Base-by-base conservation (phyloP, 805 yeast species). In the Barnettozyma californica region DNA sequence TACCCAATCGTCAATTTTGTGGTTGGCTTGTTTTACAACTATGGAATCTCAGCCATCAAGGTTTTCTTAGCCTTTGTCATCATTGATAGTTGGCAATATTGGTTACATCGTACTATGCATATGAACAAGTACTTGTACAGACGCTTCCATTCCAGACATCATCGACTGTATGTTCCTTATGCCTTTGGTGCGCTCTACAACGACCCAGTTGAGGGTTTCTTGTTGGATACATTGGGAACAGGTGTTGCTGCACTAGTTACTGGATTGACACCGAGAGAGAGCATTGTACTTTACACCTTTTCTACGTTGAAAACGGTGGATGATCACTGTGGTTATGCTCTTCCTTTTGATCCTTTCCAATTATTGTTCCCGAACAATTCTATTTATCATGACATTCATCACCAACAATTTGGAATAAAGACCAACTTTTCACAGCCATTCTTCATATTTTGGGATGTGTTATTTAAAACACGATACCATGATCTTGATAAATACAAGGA, bases 261-360 rank as follows among this genome's bases (percentile, higher is more conserved):
- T 1, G 73, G 76, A 2, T 71, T 94, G 53, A 70, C 86, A 3
- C 86, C 89, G 43, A 80, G 96, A 49, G 98, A 94, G 68, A 71
- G 84, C 45, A 70, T 86, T 20, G 55, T 85, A 11, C 70, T 94
- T 47, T 94, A 75, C 68, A 81, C 92, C 2, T 88, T 94, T 65
- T 87, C 97, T 14, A 94, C 99, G 2, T 68, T 94, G 78, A 94
- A 94, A 68, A 94, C 99, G 1, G 96, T 94, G 44, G 98, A 94
- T 65, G 99, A 94, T 66, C 99, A 94, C 68, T 94, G 98, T 67
- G 99, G 99, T n/a, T 94, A 92, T 67, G 81, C 91, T 26, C 73
- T 94, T 48, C 98, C 98, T 14, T 86, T 73, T 65, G 99, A 94
- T 67, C 81, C 91, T 20, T 86, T 94, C 75, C 99, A 94, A 73